Evolutionary conservation across 1,139 yeast genomes (phyloP), one percentile per base, ranked within the genome.

Genomic region (Hemisphaericaspora subhashii): DNA sequence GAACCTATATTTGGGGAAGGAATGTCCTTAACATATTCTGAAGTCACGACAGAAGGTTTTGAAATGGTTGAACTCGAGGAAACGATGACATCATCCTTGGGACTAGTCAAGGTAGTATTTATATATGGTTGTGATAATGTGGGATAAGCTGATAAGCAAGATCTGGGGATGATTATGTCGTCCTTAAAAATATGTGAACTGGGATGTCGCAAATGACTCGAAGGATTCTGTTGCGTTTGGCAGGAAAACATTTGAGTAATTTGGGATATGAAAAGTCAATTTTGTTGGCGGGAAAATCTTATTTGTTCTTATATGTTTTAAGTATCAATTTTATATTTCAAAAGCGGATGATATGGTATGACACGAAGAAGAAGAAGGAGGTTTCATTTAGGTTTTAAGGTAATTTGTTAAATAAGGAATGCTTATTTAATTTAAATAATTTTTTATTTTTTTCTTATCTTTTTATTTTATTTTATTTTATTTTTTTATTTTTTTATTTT

Each of bases 91-190:
- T 36, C 23, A 12, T 24, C 16, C 16, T 28, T 28, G 21, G 21
- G 7, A 7, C 13, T 24, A 24, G 27, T 6, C n/a, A 24, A 7
- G 6, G 35, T 28, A n/a, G 33, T 27, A 20, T 9, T 8, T n/a
- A 31, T 14, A 11, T 9, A 16, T n/a, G 36, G 30, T 16, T 32
- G 13, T 11, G 43, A 17, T 12, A 35, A 33, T 9, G 33, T 30
- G 14, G 43, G 32, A 10, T 24, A 25, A 11, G 38, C 22, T 23
- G 26, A 12, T 7, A 39, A 21, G 17, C 42, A 41, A 24, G 31
- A 25, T 16, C 35, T 26, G 6, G 44, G 44, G 11, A 39, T 39
- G 14, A 36, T 36, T 12, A 33, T 38, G 13, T 35, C 24, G 13
- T 39, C 34, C 16, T 24, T 27, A 18, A 33, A 33, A 24, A 35